Evolutionary conservation across 2,329 filamentous ascomycete species (phyloP), one percentile per base, ranked within the genome.

Genomic region (Fusarium abutilonis): DNA sequence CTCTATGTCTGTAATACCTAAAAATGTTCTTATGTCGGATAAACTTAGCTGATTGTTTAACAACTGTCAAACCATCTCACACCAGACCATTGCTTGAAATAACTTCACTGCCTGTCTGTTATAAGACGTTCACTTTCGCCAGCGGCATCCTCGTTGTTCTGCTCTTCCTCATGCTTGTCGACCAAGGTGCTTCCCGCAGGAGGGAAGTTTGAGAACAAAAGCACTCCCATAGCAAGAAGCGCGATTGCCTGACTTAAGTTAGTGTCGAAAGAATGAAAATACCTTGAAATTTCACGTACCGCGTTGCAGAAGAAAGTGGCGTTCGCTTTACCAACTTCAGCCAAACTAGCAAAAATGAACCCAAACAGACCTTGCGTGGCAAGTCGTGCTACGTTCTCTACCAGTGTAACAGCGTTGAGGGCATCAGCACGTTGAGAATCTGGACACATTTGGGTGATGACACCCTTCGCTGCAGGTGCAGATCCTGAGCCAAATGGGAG

Each of bases 381-480:
- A 2, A 92, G 74, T 21, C 83, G 78, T 0, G 88, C 89, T 29
- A 90, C 81, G 62, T 89, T 90, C 69, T 92, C 89, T 0, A 91
- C 84, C 0, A 91, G 76, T 0, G 87, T 90, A 11, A 92, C 86
- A 0, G 86, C 88, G 35, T 87, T 86, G 4, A 92, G 76, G 0
- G 89, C 89, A 68, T 92, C 89, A 0, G 84, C 81, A 0, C 88
- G 80, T 52, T 89, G 83, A 0, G 79, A 79, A 2, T 84, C 79
- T 0, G 86, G 78, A 40, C 87, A 87, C 87, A 91, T 89, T 53
- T 89, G 84, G 0, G 89, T 83, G 56, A 91, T 90, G n/a, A 89
- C 86, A 1, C 89, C 89, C 64, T 91, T 92, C 1, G 88, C 87
- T 0, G 89, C 87, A 0, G 88, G 83, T 0, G 87, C 89, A 0